Evolutionary conservation across 83 land plant species (phyloP).

Genomic region (Diphasiastrum complanatum): DNA sequence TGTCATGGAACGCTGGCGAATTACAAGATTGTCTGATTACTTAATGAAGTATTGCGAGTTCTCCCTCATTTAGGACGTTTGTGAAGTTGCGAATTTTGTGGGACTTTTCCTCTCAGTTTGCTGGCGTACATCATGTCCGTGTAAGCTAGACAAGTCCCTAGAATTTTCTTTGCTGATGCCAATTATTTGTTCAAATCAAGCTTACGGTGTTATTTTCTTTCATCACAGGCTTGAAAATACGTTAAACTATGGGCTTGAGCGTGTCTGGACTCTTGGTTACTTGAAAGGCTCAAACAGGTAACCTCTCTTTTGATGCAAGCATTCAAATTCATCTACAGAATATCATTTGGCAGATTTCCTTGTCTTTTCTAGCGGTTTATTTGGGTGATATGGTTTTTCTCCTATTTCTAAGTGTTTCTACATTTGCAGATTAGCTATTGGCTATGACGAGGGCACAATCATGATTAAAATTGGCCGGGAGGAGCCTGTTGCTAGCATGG

Average conservation of each 20-base stretch:
- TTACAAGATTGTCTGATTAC: background rate
- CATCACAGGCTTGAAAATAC: conserved; percentile 76
- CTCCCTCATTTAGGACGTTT: no score
- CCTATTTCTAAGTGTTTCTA: background rate
- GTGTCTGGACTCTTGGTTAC: conserved; percentile 89
- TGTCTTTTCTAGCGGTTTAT: background rate
- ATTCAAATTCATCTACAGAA: background rate
- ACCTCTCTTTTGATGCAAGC: conserved; percentile 7
- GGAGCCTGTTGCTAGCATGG: conserved; percentile 91
- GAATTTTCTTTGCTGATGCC: background rate
- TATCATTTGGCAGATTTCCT: background rate
- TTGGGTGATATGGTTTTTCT: background rate
- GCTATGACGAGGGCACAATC: conserved; percentile 92
- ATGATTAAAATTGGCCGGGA: conserved; percentile 92
- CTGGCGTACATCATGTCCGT: background rate
- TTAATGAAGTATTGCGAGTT: background rate
- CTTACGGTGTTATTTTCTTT: background rate
- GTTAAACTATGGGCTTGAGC: conserved; percentile 80
- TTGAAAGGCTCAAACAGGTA: conserved; percentile 79
- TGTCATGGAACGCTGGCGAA: background rate
- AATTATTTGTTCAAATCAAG: background rate
- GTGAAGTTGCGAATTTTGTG: no score
- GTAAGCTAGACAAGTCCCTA: background rate
- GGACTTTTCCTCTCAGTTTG: no score
- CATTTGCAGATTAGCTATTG: conserved; percentile 64